phyloP scores from a whole-genome alignment of 345 rosid species.

The Iberis pinnata region DNA sequence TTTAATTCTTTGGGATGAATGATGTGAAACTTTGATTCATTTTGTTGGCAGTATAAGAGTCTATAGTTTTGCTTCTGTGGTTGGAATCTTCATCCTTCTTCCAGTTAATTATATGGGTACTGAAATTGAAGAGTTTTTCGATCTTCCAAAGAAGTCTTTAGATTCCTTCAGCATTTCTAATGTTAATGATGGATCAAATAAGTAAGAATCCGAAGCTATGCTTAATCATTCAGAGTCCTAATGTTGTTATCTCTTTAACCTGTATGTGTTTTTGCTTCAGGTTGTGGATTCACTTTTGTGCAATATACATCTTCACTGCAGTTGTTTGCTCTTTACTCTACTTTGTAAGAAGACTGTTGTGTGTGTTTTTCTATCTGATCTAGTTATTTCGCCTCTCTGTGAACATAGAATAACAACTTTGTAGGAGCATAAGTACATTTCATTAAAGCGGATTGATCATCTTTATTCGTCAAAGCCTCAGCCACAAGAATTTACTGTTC shows the following conservation, averaged over 20 bases:
- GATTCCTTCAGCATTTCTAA: slow-evolving; percentile 82
- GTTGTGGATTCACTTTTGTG: slow-evolving; percentile 92
- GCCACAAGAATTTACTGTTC: slow-evolving; percentile 66
- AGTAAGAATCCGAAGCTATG: slow-evolving; percentile 33
- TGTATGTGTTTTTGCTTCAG: slow-evolving; percentile 39
- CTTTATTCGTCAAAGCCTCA: slow-evolving; percentile 68
- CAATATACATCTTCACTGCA: slow-evolving; percentile 74
- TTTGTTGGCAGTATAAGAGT: slow-evolving; percentile 51
- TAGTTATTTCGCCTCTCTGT: slow-evolving; percentile 2
- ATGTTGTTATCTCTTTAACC: background rate
- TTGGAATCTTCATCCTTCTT: slow-evolving; percentile 70
- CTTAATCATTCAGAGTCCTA: background rate
- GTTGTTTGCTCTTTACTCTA: slow-evolving; percentile 86
- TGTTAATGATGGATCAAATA: slow-evolving; percentile 71
- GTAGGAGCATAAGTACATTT: slow-evolving; percentile 67
- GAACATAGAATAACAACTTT: slow-evolving; percentile 11
- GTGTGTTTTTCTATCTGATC: slow-evolving; percentile 11
- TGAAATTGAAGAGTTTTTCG: slow-evolving; percentile 54
- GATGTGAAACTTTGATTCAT: background rate
- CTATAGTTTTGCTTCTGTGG: slow-evolving; percentile 50
- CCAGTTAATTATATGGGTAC: slow-evolving; percentile 77
- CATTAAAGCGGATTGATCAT: slow-evolving; percentile 51
- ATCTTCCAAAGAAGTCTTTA: slow-evolving; percentile 59
- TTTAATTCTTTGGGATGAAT: background rate
- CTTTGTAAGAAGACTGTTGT: slow-evolving; percentile 44